Base-by-base conservation (phyloP, 225 moss, liverwort and hornwort species). In the Physcomitrellopsis africana region DNA sequence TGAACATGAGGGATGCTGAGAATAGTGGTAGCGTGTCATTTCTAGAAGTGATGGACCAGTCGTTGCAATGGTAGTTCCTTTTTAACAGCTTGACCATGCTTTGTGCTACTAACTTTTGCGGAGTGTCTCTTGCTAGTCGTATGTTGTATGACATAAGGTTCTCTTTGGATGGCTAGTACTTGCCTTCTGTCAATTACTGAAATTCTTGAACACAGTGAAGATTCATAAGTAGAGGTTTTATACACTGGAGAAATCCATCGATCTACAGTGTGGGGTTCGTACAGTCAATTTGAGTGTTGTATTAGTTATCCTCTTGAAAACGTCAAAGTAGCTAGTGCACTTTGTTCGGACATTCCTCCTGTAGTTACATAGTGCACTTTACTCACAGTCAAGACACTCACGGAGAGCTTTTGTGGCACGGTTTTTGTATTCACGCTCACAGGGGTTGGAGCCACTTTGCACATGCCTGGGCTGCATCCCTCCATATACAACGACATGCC, bases 371-470 rank as follows among this genome's bases (percentile, higher is more conserved):
- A 37, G 32, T 37, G 32, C 86, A 80, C 82, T 53, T 75, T 81
- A 81, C 78, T 24, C 80, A 86, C 69, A 19, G 69, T 56, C 65
- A 74, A 66, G 60, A 61, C 72, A 74, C 82, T 80, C 77, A 83
- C 69, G 44, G 54, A 69, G 79, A 81, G 76, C 76, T 81, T 78
- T 67, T 49, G 78, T 95, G 84, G 92, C 87, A 91, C 87, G 69
- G 70, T 75, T 94, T 86, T 88, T 90, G 88, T 78, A 47, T 63
- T 79, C 89, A 85, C 90, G 86, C 90, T 79, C 92, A 92, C 92
- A 95, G 95, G 95, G 91, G 91, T 95, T 85, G 92, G 88, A 91
- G 95, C 85, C 92, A 92, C 95, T 88, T 86, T 93, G 85, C 92
- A 93, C 95, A 89, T 92, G 89, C 86, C 86, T 90, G 92, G 95